Evolutionary conservation across 2,329 filamentous ascomycete species (phyloP).

Genomic region (Aspergillus sp.): DNA sequence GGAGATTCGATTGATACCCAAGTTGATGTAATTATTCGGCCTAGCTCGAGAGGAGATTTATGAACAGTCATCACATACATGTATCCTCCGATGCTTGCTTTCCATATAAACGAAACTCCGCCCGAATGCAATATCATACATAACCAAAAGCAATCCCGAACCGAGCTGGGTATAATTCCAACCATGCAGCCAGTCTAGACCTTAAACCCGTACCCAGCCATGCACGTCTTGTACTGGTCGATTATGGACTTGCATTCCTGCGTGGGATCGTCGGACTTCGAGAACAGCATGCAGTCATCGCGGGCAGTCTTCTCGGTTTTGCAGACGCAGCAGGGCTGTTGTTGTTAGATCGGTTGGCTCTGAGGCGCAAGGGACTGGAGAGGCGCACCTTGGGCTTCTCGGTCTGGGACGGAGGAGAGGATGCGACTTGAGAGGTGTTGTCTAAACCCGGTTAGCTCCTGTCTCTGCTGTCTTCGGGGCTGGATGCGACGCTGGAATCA

Average conservation of each 20-base stretch:
- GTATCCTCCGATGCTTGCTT: too few relatives aligned
- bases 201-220: slow-evolving; percentile 88
- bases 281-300: slow-evolving; percentile 99
- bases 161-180: too few relatives aligned
- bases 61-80: not conserved
- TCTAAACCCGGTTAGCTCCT: not conserved
- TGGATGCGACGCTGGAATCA: too few relatives aligned
- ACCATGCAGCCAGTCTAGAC: slow-evolving; percentile 19
- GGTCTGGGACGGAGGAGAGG: slow-evolving; percentile 14
- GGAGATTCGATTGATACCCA: slow-evolving; percentile 24
- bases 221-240: slow-evolving; percentile 78
- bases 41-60: not conserved
- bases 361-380: not conserved
- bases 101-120: not conserved
- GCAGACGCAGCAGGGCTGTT: slow-evolving; percentile 95
- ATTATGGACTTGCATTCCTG: slow-evolving; percentile 77
- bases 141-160: too few relatives aligned
- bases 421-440: slow-evolving; percentile 10
- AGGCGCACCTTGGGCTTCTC: slow-evolving; percentile 31
- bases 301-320: slow-evolving; percentile 85
- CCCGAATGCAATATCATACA: not conserved
- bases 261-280: slow-evolving; percentile 64
- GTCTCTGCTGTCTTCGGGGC: slow-evolving; percentile 1
- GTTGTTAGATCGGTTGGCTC: slow-evolving; percentile 2
- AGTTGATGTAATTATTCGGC: too few relatives aligned